Conservation (phyloP, 768 basidiomycete genomes). For the Lentinula sp. region DNA sequence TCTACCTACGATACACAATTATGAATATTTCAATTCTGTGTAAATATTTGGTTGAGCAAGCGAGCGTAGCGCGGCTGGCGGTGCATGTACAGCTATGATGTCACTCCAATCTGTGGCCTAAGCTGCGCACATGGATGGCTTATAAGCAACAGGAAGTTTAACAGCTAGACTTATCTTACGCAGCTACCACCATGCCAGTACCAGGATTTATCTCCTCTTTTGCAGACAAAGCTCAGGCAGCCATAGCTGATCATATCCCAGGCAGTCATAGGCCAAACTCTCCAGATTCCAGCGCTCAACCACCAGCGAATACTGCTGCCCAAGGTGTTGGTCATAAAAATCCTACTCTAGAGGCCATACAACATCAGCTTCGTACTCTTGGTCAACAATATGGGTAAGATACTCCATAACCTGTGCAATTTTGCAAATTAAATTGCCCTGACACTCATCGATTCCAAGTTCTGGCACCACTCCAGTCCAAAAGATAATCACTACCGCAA, state of each 20-base stretch:
- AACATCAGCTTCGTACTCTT: constrained; percentile 66
- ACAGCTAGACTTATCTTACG: constrained; percentile 10
- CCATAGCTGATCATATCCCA: constrained; percentile 55
- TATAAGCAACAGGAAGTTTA: no score
- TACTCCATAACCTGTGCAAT: background rate
- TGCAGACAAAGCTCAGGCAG: constrained; percentile 73
- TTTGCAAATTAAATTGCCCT: constrained; percentile 6
- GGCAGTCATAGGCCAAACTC: constrained; percentile 26
- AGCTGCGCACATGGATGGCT: background rate
- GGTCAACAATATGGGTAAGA: constrained; percentile 64
- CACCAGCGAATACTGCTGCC: constrained; percentile 37
- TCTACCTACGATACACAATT: background rate
- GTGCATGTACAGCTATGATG: background rate
- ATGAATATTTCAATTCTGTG: background rate
- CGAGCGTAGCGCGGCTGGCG: background rate
- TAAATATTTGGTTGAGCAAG: background rate
- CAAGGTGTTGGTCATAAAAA: constrained; percentile 38
- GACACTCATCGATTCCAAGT: constrained; percentile 26
- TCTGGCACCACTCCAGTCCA: constrained; percentile 52
- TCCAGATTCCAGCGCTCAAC: constrained; percentile 31
- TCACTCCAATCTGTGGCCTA: background rate
- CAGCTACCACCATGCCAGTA: constrained; percentile 42
- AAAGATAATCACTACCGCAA: constrained; percentile 73
- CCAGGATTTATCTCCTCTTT: constrained; percentile 59
- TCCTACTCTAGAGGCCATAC: constrained; percentile 54